Conservation (phyloP, 2,329 filamentous ascomycete species). For the Fusarium tricinctum region DNA sequence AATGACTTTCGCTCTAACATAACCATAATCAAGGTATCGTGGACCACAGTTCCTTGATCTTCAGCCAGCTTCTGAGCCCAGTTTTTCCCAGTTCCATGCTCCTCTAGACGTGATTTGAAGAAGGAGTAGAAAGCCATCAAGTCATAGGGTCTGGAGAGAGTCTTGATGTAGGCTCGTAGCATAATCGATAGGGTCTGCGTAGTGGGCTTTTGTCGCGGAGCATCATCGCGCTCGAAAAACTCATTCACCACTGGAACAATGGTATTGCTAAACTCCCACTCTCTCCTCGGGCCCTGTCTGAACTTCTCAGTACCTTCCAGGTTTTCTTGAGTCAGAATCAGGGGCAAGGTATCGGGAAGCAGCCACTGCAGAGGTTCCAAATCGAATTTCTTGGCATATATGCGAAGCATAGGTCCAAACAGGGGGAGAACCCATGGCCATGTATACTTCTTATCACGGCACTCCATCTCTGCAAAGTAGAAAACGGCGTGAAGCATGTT, state of each 20-base stretch:
- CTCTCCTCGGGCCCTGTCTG: constrained; percentile 32
- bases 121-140: constrained; percentile 62
- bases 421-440: constrained; percentile 55
- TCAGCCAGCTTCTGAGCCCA: constrained; percentile 55
- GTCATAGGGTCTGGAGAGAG: constrained; percentile 56
- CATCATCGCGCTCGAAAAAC: constrained; percentile 48
- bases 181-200: constrained; percentile 61
- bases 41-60: constrained; percentile 60
- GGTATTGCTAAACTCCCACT: constrained; percentile 52
- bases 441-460: constrained; percentile 47
- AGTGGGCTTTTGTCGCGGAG: constrained; percentile 54
- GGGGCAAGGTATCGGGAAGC: constrained; percentile 55
- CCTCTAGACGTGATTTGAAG: constrained; percentile 61
- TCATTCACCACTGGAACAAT: constrained; percentile 54
- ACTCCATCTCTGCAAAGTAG: constrained; percentile 59
- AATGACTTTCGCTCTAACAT: constrained; percentile 61
- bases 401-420: constrained; percentile 63
- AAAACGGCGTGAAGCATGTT: constrained; percentile 65
- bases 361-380: constrained; percentile 61
- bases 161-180: constrained; percentile 62
- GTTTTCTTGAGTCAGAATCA: constrained; percentile 48
- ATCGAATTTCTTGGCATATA: constrained; percentile 65
- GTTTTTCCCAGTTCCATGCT: constrained; percentile 52
- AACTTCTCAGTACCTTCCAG: constrained; percentile 45
- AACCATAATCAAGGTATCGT: constrained; percentile 65